These are phyloP conservation scores for Macrophomina pseudophaseolina DNA, from an alignment of 2,329 filamentous ascomycete species.

Conservation along the genomic window DNA sequence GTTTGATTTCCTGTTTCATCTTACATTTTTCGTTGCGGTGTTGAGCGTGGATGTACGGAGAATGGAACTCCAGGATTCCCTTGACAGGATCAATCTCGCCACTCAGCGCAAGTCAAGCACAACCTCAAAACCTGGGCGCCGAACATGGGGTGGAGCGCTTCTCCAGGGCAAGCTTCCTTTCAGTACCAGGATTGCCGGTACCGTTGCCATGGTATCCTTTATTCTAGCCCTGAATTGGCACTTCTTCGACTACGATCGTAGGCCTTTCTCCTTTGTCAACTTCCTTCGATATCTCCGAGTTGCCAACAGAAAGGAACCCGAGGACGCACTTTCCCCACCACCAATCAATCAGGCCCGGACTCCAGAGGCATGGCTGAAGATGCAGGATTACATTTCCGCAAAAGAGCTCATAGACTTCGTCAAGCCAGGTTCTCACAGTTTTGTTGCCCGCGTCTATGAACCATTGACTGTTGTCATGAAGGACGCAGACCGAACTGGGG, in stretches of 20 bases:
- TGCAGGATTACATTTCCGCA: conserved; percentile 80
- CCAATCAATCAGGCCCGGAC: conserved; percentile 75
- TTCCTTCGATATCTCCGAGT: conserved; percentile 30
- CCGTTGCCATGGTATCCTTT: conserved; percentile 73
- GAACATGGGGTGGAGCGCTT: conserved; percentile 67
- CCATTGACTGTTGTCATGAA: conserved; percentile 75
- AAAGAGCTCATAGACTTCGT: conserved; percentile 77
- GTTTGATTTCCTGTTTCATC: conserved; percentile 78
- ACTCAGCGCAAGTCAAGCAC: conserved; percentile 21
- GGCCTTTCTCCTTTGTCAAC: conserved; percentile 37
- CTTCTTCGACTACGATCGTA: conserved; percentile 68
- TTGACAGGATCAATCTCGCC: conserved; percentile 53
- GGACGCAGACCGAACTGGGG: conserved; percentile 68
- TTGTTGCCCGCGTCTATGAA: conserved; percentile 75
- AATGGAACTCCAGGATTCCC: conserved; percentile 74
- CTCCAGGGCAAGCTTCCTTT: conserved; percentile 68
- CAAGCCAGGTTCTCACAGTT: conserved; percentile 72
- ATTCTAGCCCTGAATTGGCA: conserved; percentile 78
- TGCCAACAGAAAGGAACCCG: conserved; percentile 32
- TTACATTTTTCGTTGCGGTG: conserved; percentile 80
- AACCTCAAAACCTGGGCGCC: conserved; percentile 52
- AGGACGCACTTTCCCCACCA: conserved; percentile 51
- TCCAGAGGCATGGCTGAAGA: conserved; percentile 75
- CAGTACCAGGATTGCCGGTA: conserved; percentile 76
- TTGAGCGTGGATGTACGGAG: conserved; percentile 79